Evolutionary conservation across 2,329 filamentous ascomycete species (phyloP).

Genomic region (Ceratocystis huliohia): DNA sequence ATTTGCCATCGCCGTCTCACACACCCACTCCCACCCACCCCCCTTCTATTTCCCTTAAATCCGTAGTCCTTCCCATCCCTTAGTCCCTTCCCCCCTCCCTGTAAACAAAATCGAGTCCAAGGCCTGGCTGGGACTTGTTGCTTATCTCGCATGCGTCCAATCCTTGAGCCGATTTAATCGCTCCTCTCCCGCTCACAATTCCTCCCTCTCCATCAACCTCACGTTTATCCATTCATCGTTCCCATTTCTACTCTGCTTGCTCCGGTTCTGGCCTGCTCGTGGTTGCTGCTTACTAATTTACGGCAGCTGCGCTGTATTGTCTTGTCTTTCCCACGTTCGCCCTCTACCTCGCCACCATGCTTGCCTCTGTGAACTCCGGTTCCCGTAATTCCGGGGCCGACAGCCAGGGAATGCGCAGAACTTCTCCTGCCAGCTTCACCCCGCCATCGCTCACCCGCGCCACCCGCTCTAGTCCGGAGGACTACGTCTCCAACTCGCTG

Average conservation of each 20-base stretch:
- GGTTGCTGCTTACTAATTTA: background rate
- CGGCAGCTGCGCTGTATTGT: background rate
- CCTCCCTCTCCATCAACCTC: background rate
- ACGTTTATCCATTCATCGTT: background rate
- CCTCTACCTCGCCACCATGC: background rate
- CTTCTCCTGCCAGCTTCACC: constrained; percentile 29
- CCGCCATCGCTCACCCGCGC: constrained; percentile 48
- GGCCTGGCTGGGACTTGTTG: background rate
- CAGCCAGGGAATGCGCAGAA: background rate
- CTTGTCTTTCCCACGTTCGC: background rate
- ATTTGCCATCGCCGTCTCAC: too few species aligned
- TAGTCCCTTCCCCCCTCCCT: background rate
- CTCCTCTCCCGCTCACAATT: background rate
- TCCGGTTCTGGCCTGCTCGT: background rate
- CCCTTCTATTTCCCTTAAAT: background rate
- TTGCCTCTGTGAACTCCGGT: background rate
- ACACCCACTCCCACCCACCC: background rate
- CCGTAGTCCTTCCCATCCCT: background rate
- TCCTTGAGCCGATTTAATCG: background rate
- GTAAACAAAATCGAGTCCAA: background rate
- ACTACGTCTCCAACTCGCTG: constrained; percentile 55
- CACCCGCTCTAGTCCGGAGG: constrained; percentile 57
- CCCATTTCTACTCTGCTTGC: background rate
- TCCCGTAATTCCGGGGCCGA: background rate
- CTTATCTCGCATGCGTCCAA: background rate